phyloP scores from a whole-genome alignment of 495 filamentous ascomycete genomes.

The Penicillium coffeae region DNA sequence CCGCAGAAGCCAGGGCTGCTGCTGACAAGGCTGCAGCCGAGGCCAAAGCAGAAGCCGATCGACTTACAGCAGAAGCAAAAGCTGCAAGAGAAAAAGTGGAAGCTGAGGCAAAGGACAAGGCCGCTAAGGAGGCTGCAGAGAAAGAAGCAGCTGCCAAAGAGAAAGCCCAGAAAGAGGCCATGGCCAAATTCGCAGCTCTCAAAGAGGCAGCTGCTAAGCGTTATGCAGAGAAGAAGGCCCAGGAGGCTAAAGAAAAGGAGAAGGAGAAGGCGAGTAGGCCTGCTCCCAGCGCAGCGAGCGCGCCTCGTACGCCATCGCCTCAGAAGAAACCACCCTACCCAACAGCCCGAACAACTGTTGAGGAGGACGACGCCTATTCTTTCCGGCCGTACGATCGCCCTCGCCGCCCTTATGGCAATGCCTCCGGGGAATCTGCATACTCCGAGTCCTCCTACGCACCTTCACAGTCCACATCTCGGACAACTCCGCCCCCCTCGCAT shows the following conservation, averaged over 20 bases:
- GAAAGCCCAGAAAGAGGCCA: conserved; percentile 44
- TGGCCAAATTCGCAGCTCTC: conserved; percentile 43
- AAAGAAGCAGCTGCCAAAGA: conserved; percentile 45
- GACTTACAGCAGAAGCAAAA: conserved; percentile 27
- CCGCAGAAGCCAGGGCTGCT: conserved; percentile 29
- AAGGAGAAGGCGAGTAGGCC: conserved; percentile 22
- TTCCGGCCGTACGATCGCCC: conserved; percentile 81
- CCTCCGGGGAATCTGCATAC: conserved; percentile 32
- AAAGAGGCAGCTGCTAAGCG: conserved; percentile 45
- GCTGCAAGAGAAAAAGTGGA: conserved; percentile 36
- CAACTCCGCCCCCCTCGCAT: conserved; percentile 75
- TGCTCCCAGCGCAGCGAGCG: conserved; percentile 24
- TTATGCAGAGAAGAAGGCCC: conserved; percentile 46
- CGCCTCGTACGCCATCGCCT: conserved; percentile 45
- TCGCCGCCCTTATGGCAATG: conserved; percentile 46
- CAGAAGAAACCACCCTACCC: conserved; percentile 53
- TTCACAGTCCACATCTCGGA: conserved; percentile 77
- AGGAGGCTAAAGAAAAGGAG: conserved; percentile 36
- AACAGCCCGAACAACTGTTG: conserved; percentile 62
- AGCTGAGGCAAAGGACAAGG: conserved; percentile 35
- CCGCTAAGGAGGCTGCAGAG: conserved; percentile 40
- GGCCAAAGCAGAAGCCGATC: conserved; percentile 17
- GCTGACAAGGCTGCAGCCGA: conserved; percentile 35
- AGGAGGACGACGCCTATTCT: conserved; percentile 65
- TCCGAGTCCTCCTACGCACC: conserved; percentile 80